Base-by-base conservation (phyloP, 371 early-diverging fungal species). In the Aphelidium insulamus region DNA sequence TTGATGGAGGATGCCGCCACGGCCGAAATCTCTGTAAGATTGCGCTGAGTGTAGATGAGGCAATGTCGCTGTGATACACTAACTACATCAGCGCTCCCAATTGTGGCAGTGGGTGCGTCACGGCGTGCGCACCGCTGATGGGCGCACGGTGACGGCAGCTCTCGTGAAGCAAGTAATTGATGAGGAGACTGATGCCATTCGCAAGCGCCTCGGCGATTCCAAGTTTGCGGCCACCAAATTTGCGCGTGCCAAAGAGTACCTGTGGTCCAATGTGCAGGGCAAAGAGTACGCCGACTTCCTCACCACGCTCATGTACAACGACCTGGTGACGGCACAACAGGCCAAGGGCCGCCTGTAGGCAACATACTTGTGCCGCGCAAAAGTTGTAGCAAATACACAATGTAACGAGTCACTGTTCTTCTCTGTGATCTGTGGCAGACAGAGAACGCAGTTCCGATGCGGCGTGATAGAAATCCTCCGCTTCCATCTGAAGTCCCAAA, bases 1-100 rank as follows among this genome's bases (percentile, higher is more conserved):
- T 57, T 88, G 30, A 86, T 88, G 90, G 90, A 88, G 58, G 90
- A 88, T 36, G 90, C 90, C 3, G 90, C 95, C 19, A 94, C 95
- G 0, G 91, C 90, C 23, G 95, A 94, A 60, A 94, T 94, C 44
- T 81, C 87, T 10, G 26, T 26, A 26, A 26, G 26, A 10, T 26
- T 10, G 12, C 12, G 10, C 12, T 10, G 26, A 10, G 26, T 12
- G 26, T 10, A 26, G 26, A 12, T 10, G 12, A 26, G 26, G 10
- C 26, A 10, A 10, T 26, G 10, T 12, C 10, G 10, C 12, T 10
- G 26, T 12, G 10, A 10, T 26, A 10, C 26, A 12, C 26, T 26
- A 10, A 10, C 12, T 26, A 12, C 10, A 10, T 26, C 12, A 26
- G 8, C 75, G 94, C 28, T 79, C 85, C 15, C 94, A 92, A 58